phyloP scores from a whole-genome alignment of 164 flowering plant species.

The Chimonanthus praecox region DNA sequence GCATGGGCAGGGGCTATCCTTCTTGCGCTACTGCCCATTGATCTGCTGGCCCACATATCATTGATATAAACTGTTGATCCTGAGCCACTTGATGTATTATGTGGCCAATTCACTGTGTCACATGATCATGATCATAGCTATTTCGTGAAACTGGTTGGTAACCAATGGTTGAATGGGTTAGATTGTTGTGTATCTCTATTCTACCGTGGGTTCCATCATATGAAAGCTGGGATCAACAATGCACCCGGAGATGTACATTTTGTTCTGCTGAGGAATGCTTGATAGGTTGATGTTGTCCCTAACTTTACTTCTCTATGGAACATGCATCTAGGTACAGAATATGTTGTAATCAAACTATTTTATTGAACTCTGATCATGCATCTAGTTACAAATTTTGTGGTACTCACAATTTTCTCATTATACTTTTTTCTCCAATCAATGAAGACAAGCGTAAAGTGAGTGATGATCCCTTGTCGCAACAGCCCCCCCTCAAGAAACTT shows the following conservation, averaged over 20 bases:
- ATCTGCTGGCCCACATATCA: no score
- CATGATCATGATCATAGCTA: no score
- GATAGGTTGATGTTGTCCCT: background rate
- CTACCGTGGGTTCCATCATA: background rate
- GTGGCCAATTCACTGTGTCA: no score
- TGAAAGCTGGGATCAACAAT: background rate
- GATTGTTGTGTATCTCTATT: no score
- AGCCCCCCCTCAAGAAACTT: constrained; percentile 63
- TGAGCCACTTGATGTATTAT: no score
- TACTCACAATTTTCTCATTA: background rate
- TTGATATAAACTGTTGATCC: no score
- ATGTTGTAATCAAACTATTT: no score
- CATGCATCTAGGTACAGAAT: background rate
- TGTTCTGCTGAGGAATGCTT: background rate
- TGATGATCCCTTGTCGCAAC: constrained; percentile 53
- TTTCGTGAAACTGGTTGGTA: no score
- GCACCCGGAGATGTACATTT: no score
- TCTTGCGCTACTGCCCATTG: no score
- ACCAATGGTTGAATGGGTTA: no score
- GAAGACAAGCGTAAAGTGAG: constrained; percentile 74
- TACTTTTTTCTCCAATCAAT: constrained; percentile 6
- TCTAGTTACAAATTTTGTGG: background rate
- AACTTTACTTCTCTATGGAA: background rate
- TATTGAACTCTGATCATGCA: background rate
- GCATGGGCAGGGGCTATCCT: no score